Evolutionary conservation across 2,329 filamentous ascomycete genomes (phyloP).

Genomic region (Fusarium lateritium): DNA sequence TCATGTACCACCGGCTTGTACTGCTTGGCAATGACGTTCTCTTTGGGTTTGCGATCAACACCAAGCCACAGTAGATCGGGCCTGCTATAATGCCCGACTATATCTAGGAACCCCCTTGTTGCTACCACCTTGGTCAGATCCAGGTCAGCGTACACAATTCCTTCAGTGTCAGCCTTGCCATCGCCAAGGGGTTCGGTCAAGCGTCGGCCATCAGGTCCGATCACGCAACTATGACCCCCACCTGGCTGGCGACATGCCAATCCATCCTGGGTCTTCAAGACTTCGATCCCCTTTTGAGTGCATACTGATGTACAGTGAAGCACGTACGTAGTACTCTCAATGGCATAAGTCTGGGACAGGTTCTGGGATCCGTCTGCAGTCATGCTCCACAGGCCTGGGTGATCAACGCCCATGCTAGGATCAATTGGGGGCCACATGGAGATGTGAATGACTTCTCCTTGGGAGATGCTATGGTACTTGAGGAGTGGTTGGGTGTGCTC

Average conservation of each 20-base stretch:
- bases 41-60: constrained; percentile 39
- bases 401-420: constrained; percentile 35
- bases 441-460: constrained; percentile 63
- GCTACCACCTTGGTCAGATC: constrained; percentile 61
- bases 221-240: constrained; percentile 43
- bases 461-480: constrained; percentile 61
- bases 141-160: constrained; percentile 65
- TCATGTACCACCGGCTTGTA: constrained; percentile 17
- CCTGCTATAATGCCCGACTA: constrained; percentile 54
- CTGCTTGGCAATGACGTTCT: constrained; percentile 30
- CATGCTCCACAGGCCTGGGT: constrained; percentile 51
- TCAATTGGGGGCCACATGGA: constrained; percentile 61
- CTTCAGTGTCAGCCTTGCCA: constrained; percentile 53
- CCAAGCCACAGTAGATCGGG: constrained; percentile 59
- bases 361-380: constrained; percentile 56
- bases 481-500: constrained; percentile 67
- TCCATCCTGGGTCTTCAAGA: constrained; percentile 60
- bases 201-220: constrained; percentile 44
- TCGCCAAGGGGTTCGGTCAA: constrained; percentile 34
- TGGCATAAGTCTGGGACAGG: constrained; percentile 68
- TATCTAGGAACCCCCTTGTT: constrained; percentile 58
- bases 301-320: constrained; percentile 56
- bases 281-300: constrained; percentile 56
- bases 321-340: constrained; percentile 70
- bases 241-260: constrained; percentile 43